Evolutionary conservation across 169 alveolate genomes (phyloP), one percentile per base, ranked within the genome.

Genomic region (Babesia caballi): DNA sequence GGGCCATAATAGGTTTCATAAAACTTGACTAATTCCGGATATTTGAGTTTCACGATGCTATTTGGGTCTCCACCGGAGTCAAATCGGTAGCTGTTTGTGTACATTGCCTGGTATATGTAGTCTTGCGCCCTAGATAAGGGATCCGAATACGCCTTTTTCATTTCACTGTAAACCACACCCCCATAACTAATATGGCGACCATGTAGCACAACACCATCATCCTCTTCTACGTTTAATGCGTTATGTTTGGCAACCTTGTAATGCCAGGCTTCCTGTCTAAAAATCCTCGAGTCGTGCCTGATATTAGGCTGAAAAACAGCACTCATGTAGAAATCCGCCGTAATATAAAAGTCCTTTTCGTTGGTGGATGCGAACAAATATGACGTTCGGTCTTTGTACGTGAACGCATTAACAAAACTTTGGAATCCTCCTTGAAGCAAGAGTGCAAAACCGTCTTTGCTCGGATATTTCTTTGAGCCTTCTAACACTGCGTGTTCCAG

Each of bases 241-340:
- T 58, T 73, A 27, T 73, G 53, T 52, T 72, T 67, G 35, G 81
- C 71, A 7, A 89, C 90, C 61, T 73, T 84, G 74, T 82, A 89
- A 36, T 92, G 91, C 96, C 97, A 93, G 1, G 96, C 96, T 66
- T 94, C 97, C 49, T 92, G 95, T 35, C 72, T 74, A 47, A 94
- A 83, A 40, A 89, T 81, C 40, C 46, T 47, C 47, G 84, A 61
- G 51, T 86, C 85, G 8, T 83, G 72, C 27, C 84, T 59, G n/a
- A 91, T 88, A 60, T 53, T 44, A 5, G 94, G 94, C 23, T 85
- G 91, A 52, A 94, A 85, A 25, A 94, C 94, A 23, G 94, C 83
- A 58, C 90, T 95, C 89, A 92, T 61, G 58, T 61, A 70, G 27
- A 70, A 70, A 54, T 81, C 81, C 8, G 84, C 88, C 28, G 74